A percentile compares a stretch with the other conserved stretches of the same genome.
These are phyloP conservation scores for Xylariales sp. DNA, from an alignment of 2,329 filamentous ascomycete genomes.

Conservation along the genomic window DNA sequence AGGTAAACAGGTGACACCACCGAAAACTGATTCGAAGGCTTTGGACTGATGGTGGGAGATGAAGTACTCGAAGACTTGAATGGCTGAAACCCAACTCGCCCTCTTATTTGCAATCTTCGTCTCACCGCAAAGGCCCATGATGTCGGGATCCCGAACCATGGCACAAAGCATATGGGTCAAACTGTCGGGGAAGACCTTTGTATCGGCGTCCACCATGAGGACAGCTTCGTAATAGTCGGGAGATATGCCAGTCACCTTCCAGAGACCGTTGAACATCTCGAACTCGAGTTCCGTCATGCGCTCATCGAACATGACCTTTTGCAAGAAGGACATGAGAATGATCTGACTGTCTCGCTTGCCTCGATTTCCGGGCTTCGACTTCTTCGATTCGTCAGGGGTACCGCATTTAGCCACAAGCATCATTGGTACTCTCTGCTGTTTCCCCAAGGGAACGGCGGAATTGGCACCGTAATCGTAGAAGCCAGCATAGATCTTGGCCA, in stretches of 20 bases:
- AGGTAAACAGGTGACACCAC: constrained; percentile 96
- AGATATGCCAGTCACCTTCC: constrained; percentile 97
- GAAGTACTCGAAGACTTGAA: constrained; percentile 99
- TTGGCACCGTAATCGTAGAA: constrained; percentile 94
- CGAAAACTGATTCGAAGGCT: constrained; percentile 96
- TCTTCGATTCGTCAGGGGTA: constrained; percentile 76
- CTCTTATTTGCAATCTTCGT: constrained; percentile 99
- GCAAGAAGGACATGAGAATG: constrained; percentile 97
- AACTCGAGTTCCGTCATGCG: constrained; percentile 99
- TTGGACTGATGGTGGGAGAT: constrained; percentile 97
- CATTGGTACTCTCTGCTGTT: constrained; percentile 97
- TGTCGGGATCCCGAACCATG: constrained; percentile 98
- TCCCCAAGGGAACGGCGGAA: constrained; percentile 73
- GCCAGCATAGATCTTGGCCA: constrained; percentile 96
- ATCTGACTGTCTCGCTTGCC: constrained; percentile 99
- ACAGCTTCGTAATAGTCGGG: constrained; percentile 97
- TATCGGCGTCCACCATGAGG: constrained; percentile 98
- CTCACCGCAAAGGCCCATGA: constrained; percentile 98
- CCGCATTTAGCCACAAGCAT: constrained; percentile 95
- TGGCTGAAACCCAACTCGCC: constrained; percentile 90
- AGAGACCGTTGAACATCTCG: constrained; percentile 99
- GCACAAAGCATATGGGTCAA: constrained; percentile 98
- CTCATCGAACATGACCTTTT: constrained; percentile 99
- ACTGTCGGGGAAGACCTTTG: constrained; percentile 97
- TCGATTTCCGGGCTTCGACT: constrained; percentile 89